Evolutionary conservation across 768 basidiomycete species (phyloP), one percentile per base, ranked within the genome.

Genomic region (Tricholoma hemisulphureum): DNA sequence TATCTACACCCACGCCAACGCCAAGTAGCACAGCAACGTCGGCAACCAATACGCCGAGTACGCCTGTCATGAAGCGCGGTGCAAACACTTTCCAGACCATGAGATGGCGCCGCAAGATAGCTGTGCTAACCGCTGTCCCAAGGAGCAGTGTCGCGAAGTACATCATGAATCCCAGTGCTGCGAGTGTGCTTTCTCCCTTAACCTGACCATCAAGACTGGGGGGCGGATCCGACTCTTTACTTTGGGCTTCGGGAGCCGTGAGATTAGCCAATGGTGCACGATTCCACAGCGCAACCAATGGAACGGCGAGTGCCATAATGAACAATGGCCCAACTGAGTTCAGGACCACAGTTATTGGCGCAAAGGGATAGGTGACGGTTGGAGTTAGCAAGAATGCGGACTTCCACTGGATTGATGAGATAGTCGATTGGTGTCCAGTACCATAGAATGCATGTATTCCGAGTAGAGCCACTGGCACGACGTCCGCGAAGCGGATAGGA

Each of bases 31-130:
- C 73, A 0, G 79, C 88, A 0, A 87, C 32, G 72, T 98, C 96
- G 2, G 92, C 83, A 1, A 82, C 82, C 4, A 93, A 39, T 32
- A 96, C 69, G 26, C 81, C 80, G 3, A 84, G 65, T 0, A 83
- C 92, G 0, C 82, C 90, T 14, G 83, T 68, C 88, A 98, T 95
- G 69, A 95, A 97, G 60, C 96, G 75, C 60, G 97, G 97, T 34
- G 95, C 96, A 66, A 98, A 99, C 3, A 98, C 88, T 74, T 98
- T 98, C 97, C 97, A 99, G 21, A 98, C 95, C 95, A 97, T 97
- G 61, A 97, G 71, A 69, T 98, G 95, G 45, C 94, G 70, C 61
- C 94, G 73, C 52, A 95, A 72, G 63, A 86, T 82, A 7, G 93
- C 89, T 0, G 92, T 86, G 56, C 85, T 85, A 6, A 84, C 70